These are phyloP conservation scores for Elongisporangium senticosum DNA, from an alignment of 352 stramenopile genomes.

Conservation along the genomic window DNA sequence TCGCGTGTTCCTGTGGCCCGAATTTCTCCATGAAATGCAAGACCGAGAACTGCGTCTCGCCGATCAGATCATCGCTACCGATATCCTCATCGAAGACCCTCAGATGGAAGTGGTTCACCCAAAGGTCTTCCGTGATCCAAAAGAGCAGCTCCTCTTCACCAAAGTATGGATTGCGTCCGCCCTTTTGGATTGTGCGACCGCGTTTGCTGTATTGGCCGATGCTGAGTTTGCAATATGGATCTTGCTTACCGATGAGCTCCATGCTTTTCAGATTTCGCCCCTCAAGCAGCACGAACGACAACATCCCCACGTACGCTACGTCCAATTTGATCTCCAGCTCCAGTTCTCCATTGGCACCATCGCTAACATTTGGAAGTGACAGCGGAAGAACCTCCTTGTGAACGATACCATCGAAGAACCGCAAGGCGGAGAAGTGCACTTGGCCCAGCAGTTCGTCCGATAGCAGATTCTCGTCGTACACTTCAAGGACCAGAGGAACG, in stretches of 20 bases:
- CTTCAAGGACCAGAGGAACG: slow-evolving; percentile 62
- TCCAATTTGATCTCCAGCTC: slow-evolving; percentile 72
- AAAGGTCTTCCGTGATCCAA: slow-evolving; percentile 89
- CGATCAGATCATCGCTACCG: slow-evolving; percentile 87
- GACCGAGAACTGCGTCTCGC: slow-evolving; percentile 62
- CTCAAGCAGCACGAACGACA: slow-evolving; percentile 83
- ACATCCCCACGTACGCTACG: slow-evolving; percentile 76
- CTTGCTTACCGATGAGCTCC: slow-evolving; percentile 87
- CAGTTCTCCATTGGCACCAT: slow-evolving; percentile 40
- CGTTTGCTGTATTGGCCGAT: slow-evolving; percentile 68
- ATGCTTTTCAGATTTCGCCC: slow-evolving; percentile 88
- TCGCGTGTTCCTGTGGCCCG: slow-evolving; percentile 43
- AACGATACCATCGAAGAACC: slow-evolving; percentile 66
- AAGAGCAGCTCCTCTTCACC: slow-evolving; percentile 88
- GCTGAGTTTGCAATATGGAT: slow-evolving; percentile 87
- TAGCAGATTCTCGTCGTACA: slow-evolving; percentile 87
- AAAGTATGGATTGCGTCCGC: slow-evolving; percentile 89
- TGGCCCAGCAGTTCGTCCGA: slow-evolving; percentile 82
- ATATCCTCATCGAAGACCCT: slow-evolving; percentile 87
- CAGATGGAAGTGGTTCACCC: slow-evolving; percentile 74
- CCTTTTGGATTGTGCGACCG: slow-evolving; percentile 65
- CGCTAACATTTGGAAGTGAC: slow-evolving; percentile 19
- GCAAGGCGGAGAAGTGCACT: slow-evolving; percentile 60
- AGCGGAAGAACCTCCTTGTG: slow-evolving; percentile 62
- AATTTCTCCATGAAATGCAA: slow-evolving; percentile 64